These are phyloP conservation scores for Bullera alba DNA, from an alignment of 768 basidiomycete species.

Conservation along the genomic window DNA sequence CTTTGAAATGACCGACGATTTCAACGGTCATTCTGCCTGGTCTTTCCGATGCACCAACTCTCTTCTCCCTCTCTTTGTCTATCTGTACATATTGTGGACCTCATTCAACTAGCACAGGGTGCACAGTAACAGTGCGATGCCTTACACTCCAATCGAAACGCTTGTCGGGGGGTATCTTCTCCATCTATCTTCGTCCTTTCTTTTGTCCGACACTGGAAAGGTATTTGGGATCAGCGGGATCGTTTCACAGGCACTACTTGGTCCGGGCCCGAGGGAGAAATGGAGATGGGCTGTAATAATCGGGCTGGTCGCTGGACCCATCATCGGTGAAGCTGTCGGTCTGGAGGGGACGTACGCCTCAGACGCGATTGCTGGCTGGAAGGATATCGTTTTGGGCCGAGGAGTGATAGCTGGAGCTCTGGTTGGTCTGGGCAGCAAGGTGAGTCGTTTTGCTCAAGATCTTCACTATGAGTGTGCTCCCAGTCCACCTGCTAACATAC, in stretches of 20 bases:
- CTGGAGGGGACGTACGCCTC: constrained; percentile 4
- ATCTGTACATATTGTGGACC: no score
- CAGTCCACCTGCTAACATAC: neutral
- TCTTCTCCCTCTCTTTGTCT: no score
- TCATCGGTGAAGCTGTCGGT: constrained; percentile 6
- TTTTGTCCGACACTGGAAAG: constrained; percentile 40
- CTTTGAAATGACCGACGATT: no score
- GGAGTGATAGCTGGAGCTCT: constrained; percentile 32
- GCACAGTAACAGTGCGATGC: neutral
- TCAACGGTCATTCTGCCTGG: no score
- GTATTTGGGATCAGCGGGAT: constrained; percentile 45
- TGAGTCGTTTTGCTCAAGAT: constrained; percentile 19
- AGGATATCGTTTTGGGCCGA: constrained; percentile 2
- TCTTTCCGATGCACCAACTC: no score
- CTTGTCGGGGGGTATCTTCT: constrained; percentile 43
- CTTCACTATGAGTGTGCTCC: neutral
- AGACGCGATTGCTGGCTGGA: constrained; percentile 9
- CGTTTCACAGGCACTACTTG: constrained; percentile 33
- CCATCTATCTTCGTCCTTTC: constrained; percentile 34
- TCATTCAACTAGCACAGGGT: no score
- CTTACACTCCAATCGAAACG: constrained; percentile 41
- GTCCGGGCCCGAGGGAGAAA: constrained; percentile 4
- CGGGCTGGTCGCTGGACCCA: constrained; percentile 20
- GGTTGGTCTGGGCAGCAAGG: constrained; percentile 45
- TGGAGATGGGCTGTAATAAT: constrained; percentile 33